Base-by-base conservation (phyloP, 306 rosid genomes). In the Cucurbita pepo region DNA sequence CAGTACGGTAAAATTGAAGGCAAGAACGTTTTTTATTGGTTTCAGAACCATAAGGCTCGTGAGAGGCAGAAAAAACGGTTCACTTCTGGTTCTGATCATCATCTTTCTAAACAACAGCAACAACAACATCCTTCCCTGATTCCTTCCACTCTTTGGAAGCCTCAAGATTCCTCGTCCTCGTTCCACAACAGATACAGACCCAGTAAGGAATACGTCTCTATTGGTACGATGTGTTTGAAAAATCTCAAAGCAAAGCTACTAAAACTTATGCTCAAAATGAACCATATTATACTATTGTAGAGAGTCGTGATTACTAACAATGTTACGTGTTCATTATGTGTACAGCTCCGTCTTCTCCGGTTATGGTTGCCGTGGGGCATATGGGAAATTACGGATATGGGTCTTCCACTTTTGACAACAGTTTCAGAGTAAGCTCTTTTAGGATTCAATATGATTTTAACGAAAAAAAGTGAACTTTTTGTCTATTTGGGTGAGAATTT, bases 1-100 rank as follows among this genome's bases (percentile, higher is more conserved):
- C 92, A 88, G 85, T 95, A 88, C 84, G 99, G 99, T 11, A 91
- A 95, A 89, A 95, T 95, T 44, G 99, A 95, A 80, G 96, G 97
- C 48, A 95, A 95, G 64, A 92, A 92, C 69, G 97, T 92, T 10
- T 92, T 92, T 75, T 89, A 92, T 65, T 92, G 97, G 97, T 92
- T 92, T 75, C 97, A 91, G 78, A 95, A 95, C 83, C 99, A 91
- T 78, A 95, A 91, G 72, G 99, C 99, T 58, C 86, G 99, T n/a
- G 99, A 95, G 78, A 83, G 97, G 74, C 99, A 95, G 83, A 95
- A 95, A 86, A 95, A 95, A 75, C 79, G 97, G 67, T 91, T 91
- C 84, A 87, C 86, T 64, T 47, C 83, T 72, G 70, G 45, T 43
- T 1, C 81, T 4, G 16, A 51, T 51, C 19, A 18, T 55, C 25